phyloP scores from a whole-genome alignment of 2,329 filamentous ascomycete species.

The Ophiostoma populinum region DNA sequence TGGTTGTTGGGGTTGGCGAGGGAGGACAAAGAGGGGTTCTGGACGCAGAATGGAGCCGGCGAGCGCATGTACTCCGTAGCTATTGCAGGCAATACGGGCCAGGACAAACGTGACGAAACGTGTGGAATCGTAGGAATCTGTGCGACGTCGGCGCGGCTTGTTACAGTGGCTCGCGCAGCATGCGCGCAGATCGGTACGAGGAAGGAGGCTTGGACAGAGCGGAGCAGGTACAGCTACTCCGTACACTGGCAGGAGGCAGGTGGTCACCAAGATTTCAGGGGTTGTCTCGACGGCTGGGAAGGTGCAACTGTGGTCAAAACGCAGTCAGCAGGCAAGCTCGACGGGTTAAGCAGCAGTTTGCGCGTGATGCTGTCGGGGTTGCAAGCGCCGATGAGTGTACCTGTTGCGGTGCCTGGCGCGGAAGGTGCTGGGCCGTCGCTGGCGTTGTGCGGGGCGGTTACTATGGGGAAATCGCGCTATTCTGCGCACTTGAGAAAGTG shows the following conservation, averaged over 20 bases:
- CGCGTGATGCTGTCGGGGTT: no score
- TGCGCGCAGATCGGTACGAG: not conserved
- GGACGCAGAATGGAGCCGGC: not conserved
- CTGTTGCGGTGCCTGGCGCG: not conserved
- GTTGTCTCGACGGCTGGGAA: no score
- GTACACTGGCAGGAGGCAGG: no score
- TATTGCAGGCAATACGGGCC: no score
- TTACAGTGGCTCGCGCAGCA: not conserved
- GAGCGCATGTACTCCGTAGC: not conserved
- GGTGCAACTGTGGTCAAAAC: not conserved
- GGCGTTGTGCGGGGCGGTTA: not conserved
- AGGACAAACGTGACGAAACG: no score
- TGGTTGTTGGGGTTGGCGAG: not conserved
- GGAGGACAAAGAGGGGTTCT: not conserved
- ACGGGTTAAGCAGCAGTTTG: no score
- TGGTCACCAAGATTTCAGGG: no score
- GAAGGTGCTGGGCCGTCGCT: not conserved
- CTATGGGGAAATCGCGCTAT: not conserved
- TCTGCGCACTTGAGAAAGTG: conserved; percentile 1
- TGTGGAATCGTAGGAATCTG: not conserved
- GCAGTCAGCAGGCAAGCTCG: no score
- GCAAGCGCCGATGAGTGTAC: no score
- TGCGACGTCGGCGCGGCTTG: conserved; percentile 1
- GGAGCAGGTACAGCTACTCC: no score
- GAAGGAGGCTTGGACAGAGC: not conserved